Conservation (phyloP, 129 eudicot genomes). For the Saussurea involucrata region DNA sequence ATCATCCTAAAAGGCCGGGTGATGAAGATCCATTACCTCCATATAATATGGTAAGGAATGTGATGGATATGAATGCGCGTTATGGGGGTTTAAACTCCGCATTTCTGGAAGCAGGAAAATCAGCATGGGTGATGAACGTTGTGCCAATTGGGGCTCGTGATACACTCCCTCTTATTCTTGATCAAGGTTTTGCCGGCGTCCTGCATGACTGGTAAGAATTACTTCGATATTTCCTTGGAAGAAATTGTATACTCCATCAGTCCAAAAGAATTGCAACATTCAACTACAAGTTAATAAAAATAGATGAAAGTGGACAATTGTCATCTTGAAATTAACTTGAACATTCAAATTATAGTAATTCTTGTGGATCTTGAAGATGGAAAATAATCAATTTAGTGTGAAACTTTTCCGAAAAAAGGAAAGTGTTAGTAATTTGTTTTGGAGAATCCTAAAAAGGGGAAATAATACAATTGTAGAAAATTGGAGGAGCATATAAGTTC, state of each 20-base stretch:
- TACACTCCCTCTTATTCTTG: constrained; percentile 80
- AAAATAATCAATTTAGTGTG: not conserved
- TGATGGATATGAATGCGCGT: constrained; percentile 94
- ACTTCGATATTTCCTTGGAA: not conserved
- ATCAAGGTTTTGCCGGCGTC: constrained; percentile 90
- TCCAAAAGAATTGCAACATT: not conserved
- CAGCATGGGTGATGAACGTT: constrained; percentile 96
- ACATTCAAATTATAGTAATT: not conserved
- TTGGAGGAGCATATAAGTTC: not conserved
- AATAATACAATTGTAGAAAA: not conserved
- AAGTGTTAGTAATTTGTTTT: not conserved
- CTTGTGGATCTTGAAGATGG: not conserved
- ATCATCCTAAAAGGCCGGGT: constrained; percentile 94
- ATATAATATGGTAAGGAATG: constrained; percentile 82
- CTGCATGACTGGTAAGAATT: constrained; percentile 82
- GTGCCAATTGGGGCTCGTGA: constrained; percentile 59
- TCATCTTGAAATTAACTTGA: not conserved
- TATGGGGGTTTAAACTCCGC: constrained; percentile 88
- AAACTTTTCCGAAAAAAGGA: not conserved
- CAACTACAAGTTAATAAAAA: not conserved
- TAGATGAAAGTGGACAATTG: not conserved
- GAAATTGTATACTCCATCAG: not conserved
- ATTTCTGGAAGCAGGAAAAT: constrained; percentile 64
- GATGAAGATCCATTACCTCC: constrained; percentile 98
- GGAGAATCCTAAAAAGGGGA: not conserved